Conservation (phyloP, 441 rosid genomes). For the Euphorbia schlechtendalii region DNA sequence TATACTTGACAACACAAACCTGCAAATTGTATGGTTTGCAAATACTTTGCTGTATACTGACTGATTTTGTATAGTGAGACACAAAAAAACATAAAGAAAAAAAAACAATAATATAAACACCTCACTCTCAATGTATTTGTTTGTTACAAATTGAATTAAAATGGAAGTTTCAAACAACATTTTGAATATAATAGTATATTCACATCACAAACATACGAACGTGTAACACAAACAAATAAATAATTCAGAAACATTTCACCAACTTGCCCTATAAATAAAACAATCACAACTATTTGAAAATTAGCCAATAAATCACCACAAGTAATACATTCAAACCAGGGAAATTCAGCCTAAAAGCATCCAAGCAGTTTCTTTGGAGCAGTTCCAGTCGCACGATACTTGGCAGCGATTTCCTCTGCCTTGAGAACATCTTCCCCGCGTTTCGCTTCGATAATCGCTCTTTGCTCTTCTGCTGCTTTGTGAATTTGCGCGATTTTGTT, state of each 20-base stretch:
- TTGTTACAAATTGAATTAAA: constrained; percentile 21
- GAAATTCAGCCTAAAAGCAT: constrained; percentile 26
- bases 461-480: constrained; percentile 76
- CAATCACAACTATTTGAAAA: constrained; percentile 21
- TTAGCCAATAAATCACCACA: constrained; percentile 22
- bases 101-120: too few relatives aligned
- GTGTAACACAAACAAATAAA: constrained; percentile 13
- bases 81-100: too few relatives aligned
- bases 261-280: constrained; percentile 18
- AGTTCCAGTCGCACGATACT: constrained; percentile 66
- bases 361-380: constrained; percentile 71
- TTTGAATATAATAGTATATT: constrained; percentile 13
- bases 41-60: too few relatives aligned
- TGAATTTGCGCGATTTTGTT: constrained; percentile 69
- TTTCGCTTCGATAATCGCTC: constrained; percentile 69
- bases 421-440: constrained; percentile 70
- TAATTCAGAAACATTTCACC: constrained; percentile 3
- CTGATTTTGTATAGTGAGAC: too few relatives aligned
- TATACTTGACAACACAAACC: too few relatives aligned
- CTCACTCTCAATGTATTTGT: not conserved
- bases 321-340: constrained; percentile 13
- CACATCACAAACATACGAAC: constrained; percentile 9
- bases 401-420: constrained; percentile 79
- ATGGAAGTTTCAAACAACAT: constrained; percentile 6
- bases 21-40: too few relatives aligned